Percentiles rank a stretch among this genome's conserved stretches.
These are phyloP conservation scores for Globisporangium paroecandrum DNA, from an alignment of 352 stramenopile species.

Conservation along the genomic window DNA sequence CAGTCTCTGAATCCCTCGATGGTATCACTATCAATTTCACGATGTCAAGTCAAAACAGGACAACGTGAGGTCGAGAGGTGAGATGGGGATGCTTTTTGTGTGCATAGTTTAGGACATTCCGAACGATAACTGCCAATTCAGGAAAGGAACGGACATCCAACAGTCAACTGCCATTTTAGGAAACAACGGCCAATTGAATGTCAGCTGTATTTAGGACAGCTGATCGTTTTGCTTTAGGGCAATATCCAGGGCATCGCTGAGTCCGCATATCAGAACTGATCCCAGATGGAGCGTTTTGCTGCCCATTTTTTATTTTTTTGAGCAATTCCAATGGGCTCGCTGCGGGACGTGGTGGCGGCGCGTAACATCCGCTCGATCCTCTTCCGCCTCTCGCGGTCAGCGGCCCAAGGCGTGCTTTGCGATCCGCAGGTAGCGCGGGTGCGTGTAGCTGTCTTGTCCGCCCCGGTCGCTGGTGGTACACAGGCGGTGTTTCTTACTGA, in stretches of 20 bases:
- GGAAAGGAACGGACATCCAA: not conserved
- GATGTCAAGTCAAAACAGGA: not conserved
- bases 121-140: not conserved
- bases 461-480: not conserved
- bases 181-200: too few species aligned
- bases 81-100: not conserved
- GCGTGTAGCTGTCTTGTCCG: not conserved
- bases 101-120: not conserved
- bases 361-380: slow-evolving; percentile 53
- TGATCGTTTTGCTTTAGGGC: too few species aligned
- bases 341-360: slow-evolving; percentile 23
- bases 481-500: not conserved
- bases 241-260: too few species aligned
- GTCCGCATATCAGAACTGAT: too few species aligned
- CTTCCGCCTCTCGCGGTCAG: slow-evolving; percentile 31
- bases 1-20: not conserved
- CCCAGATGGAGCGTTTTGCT: too few species aligned
- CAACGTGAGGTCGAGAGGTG: not conserved
- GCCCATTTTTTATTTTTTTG: too few species aligned
- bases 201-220: too few species aligned
- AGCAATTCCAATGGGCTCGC: not conserved
- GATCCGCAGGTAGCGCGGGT: not conserved
- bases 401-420: slow-evolving; percentile 5
- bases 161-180: too few species aligned
- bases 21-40: not conserved